These are phyloP conservation scores for Colletotrichum nymphaeae DNA, from an alignment of 2,329 filamentous ascomycete species.

Conservation along the genomic window DNA sequence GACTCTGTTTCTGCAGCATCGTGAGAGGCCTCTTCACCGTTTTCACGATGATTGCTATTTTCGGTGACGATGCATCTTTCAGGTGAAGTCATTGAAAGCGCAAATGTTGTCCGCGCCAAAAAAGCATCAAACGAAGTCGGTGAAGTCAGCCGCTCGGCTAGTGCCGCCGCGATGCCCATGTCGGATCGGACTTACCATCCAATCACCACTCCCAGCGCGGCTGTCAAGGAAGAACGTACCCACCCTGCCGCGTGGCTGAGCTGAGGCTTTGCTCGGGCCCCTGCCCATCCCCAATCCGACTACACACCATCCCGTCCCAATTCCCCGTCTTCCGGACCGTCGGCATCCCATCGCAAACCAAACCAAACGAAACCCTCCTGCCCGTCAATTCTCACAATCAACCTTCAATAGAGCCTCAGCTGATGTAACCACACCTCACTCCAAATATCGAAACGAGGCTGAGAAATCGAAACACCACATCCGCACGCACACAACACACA, in stretches of 20 bases:
- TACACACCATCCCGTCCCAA: conserved; percentile 21
- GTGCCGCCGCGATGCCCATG: not conserved
- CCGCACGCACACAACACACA: not conserved
- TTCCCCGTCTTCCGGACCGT: not conserved
- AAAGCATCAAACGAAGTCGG: not conserved
- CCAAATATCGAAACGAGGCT: not conserved
- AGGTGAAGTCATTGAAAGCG: not conserved
- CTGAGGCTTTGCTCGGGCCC: not conserved
- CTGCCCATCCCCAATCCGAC: conserved; percentile 16
- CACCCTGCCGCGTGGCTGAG: conserved; percentile 30
- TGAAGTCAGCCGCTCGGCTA: conserved; percentile 28
- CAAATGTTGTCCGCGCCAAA: not conserved
- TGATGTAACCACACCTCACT: conserved; percentile 4
- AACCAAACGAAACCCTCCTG: not conserved
- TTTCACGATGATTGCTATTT: not conserved
- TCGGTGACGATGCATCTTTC: not conserved
- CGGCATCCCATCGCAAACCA: not conserved
- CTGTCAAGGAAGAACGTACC: not conserved
- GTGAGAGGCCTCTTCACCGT: conserved; percentile 1
- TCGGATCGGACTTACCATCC: not conserved
- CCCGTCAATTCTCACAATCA: conserved; percentile 9
- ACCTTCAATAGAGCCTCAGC: not conserved
- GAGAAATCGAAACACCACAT: conserved; percentile 1
- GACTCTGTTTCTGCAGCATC: no score
- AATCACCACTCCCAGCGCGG: not conserved